Evolutionary conservation across 179 eudicot species (phyloP).

Genomic region (Beta macrorhiza): DNA sequence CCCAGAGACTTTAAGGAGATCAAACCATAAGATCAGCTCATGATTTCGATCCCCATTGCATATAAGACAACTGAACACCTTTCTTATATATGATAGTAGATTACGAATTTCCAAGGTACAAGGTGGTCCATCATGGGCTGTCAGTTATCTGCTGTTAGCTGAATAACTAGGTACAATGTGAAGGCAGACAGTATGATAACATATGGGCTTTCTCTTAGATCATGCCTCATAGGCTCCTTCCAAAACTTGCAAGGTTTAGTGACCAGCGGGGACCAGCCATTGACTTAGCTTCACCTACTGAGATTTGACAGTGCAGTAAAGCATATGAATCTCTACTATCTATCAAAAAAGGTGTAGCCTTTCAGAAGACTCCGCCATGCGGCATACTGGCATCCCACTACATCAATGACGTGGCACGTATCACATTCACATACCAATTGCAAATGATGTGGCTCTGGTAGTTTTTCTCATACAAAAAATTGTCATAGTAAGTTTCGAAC

Average conservation of each 20-base stretch:
- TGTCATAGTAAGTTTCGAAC: background rate
- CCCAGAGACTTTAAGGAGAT: background rate
- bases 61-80: background rate
- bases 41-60: background rate
- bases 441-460: too few species aligned
- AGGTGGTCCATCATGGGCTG: background rate
- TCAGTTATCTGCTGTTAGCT: background rate
- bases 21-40: background rate
- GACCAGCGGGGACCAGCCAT: background rate
- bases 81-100: background rate
- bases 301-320: background rate
- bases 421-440: too few species aligned
- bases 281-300: background rate
- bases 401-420: background rate
- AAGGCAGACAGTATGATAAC: background rate
- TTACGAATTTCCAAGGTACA: background rate
- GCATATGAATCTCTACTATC: background rate
- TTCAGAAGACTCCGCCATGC: background rate
- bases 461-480: too few species aligned
- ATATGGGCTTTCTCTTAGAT: background rate
- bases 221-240: too few species aligned
- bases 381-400: background rate
- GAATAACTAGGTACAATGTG: background rate
- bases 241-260: too few species aligned
- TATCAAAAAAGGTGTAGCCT: background rate